phyloP scores from a whole-genome alignment of 192 early-diverging fungal genomes.

The Podila epicladia region DNA sequence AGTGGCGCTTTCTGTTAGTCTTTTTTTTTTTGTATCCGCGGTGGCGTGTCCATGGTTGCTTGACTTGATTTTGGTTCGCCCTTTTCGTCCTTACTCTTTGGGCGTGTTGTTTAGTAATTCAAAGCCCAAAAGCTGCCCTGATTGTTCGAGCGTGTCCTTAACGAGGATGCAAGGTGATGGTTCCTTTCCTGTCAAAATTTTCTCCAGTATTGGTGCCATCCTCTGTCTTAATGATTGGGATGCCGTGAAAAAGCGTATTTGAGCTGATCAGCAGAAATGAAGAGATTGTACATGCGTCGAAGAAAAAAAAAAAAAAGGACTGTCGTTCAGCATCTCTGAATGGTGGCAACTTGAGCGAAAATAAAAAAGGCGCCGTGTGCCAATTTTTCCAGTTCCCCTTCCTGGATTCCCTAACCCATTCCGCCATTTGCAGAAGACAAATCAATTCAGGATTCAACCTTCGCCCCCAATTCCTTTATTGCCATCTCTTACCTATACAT shows the following conservation, averaged over 20 bases:
- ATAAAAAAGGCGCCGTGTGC: background rate
- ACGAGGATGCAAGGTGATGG: conserved; percentile 37
- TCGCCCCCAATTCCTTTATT: background rate
- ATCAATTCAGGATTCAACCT: no score
- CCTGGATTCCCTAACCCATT: no score
- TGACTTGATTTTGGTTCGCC: background rate
- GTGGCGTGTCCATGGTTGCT: no score
- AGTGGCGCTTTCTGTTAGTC: background rate
- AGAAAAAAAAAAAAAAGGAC: background rate
- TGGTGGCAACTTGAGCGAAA: background rate
- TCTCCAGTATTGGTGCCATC: conserved; percentile 42
- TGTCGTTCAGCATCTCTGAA: background rate
- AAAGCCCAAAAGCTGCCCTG: conserved; percentile 31
- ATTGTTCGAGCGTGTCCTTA: conserved; percentile 46
- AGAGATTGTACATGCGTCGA: background rate
- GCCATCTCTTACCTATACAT: background rate
- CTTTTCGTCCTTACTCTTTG: conserved; percentile 11
- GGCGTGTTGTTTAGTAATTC: conserved; percentile 31
- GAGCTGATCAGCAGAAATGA: background rate
- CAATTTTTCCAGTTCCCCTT: background rate
- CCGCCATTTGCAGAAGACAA: no score
- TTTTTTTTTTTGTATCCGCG: background rate
- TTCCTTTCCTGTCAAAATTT: conserved; percentile 38
- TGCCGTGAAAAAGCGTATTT: background rate
- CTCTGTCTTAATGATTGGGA: background rate